phyloP scores from a whole-genome alignment of 2,329 filamentous ascomycete genomes.

The Colletotrichum gloeosporioides region DNA sequence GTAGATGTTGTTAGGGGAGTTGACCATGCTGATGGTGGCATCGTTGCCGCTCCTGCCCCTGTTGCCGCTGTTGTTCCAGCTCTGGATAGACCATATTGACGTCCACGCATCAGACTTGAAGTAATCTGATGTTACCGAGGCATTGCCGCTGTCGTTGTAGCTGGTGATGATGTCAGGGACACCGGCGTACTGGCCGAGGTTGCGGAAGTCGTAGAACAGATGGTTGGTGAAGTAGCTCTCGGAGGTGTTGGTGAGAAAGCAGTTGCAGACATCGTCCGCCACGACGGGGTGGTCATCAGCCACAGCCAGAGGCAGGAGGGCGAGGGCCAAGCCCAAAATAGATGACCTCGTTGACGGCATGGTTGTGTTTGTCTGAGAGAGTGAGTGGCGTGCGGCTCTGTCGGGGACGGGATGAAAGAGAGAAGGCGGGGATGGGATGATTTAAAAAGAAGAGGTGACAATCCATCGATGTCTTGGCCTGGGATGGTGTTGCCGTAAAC shows the following conservation, averaged over 20 bases:
- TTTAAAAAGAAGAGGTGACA: not conserved
- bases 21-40: constrained; percentile 40
- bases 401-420: not conserved
- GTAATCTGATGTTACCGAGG: constrained; percentile 41
- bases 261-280: constrained; percentile 45
- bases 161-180: constrained; percentile 37
- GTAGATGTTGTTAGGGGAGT: constrained; percentile 51
- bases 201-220: constrained; percentile 56
- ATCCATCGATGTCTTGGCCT: not conserved
- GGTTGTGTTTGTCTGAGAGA: not conserved
- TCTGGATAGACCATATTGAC: constrained; percentile 41
- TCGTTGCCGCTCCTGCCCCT: constrained; percentile 26
- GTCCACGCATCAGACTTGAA: constrained; percentile 42
- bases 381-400: not conserved
- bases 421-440: not conserved
- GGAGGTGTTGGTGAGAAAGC: constrained; percentile 54
- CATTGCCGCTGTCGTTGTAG: constrained; percentile 30
- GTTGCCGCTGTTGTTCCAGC: constrained; percentile 42
- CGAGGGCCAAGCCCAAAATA: constrained; percentile 21
- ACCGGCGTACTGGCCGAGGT: constrained; percentile 42
- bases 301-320: not conserved
- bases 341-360: constrained; percentile 19
- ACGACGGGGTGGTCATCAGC: constrained; percentile 24
- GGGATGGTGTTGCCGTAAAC: not conserved
- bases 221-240: constrained; percentile 50